A percentile compares a stretch with the other conserved stretches of the same genome.
Conservation (phyloP, 1,139 yeast genomes). For the Kodamaea suecica region DNA sequence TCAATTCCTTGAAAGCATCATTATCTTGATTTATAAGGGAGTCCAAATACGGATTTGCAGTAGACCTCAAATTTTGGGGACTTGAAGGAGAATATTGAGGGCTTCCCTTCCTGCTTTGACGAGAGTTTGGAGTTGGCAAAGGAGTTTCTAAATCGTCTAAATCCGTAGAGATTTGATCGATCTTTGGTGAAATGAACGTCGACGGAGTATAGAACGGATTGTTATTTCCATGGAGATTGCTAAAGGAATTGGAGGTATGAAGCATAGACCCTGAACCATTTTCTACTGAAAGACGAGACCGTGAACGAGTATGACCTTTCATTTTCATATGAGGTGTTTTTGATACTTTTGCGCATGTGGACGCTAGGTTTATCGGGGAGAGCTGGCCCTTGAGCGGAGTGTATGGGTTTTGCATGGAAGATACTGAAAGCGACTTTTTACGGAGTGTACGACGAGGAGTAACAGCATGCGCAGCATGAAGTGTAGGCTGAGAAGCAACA, state of each 20-base stretch:
- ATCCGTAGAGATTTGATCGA: constrained; percentile 24
- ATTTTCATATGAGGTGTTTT: constrained; percentile 31
- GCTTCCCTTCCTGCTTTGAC: constrained; percentile 7
- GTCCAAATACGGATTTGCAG: constrained; percentile 21
- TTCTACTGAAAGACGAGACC: constrained; percentile 30
- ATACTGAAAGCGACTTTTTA: constrained; percentile 32
- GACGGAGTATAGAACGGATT: constrained; percentile 50
- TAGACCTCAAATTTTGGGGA: constrained; percentile 6
- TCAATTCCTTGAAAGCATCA: constrained; percentile 43
- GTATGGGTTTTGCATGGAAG: constrained; percentile 24
- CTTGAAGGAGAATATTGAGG: constrained; percentile 6
- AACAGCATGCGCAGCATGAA: background rate
- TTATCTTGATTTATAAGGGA: constrained; percentile 41
- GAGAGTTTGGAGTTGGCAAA: constrained; percentile 27
- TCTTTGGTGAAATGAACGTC: constrained; percentile 39
- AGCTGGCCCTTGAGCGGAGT: constrained; percentile 26
- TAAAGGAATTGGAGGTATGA: constrained; percentile 13
- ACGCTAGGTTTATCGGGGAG: constrained; percentile 26
- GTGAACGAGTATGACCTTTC: constrained; percentile 40
- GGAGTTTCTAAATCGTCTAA: constrained; percentile 35
- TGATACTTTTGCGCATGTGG: constrained; percentile 24
- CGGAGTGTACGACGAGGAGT: constrained; percentile 33
- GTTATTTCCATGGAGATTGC: constrained; percentile 17
- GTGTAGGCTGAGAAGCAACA: constrained; percentile 1
- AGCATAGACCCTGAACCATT: constrained; percentile 1